Percentiles rank a stretch among this genome's conserved stretches.
These are phyloP conservation scores for Syzygium aromaticum DNA, from an alignment of 345 rosid genomes.

Conservation along the genomic window DNA sequence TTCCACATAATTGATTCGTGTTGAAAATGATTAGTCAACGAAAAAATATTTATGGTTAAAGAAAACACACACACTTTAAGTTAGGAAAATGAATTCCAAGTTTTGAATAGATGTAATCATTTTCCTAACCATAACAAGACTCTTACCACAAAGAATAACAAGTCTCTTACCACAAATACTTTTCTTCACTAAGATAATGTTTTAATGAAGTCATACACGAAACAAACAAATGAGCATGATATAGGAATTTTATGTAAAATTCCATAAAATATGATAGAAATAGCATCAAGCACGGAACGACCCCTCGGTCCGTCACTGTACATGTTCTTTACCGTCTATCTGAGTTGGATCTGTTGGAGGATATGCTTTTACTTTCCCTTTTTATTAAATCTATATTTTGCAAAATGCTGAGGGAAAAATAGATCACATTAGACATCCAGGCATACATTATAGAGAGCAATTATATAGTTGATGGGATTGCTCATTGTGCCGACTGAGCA, in stretches of 20 bases:
- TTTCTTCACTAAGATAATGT: neutral
- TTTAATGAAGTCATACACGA: rapidly evolving
- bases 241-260: neutral
- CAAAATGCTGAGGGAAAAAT: neutral
- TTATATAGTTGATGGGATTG: neutral
- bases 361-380: neutral
- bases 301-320: neutral
- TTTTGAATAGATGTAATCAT: neutral
- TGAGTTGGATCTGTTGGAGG: neutral
- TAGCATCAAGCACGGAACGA: neutral
- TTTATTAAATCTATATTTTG: neutral
- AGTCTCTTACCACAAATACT: neutral
- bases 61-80: no score
- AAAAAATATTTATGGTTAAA: no score
- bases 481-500: neutral
- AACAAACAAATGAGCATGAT: no score
- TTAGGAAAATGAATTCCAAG: neutral
- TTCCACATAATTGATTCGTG: neutral
- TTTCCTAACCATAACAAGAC: neutral
- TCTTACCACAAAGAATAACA: neutral
- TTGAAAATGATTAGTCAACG: neutral
- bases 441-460: neutral
- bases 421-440: neutral
- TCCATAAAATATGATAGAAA: neutral
- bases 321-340: neutral